These are phyloP conservation scores for Kodamaea suecica DNA, from an alignment of 1,139 yeast species.

Conservation along the genomic window DNA sequence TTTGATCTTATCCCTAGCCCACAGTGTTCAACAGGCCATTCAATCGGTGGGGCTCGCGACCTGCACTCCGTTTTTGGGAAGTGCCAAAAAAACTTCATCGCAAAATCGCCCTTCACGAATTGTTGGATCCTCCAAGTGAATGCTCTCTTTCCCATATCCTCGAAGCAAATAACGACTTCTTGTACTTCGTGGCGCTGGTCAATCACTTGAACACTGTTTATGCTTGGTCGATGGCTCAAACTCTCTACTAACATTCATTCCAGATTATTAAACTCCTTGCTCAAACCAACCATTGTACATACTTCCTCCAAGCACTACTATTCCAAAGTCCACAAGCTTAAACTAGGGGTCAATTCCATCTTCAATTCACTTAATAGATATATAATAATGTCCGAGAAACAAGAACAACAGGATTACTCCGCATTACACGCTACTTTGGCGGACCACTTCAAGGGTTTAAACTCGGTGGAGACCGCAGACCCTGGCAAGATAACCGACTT, in stretches of 20 bases:
- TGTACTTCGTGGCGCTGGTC: no score
- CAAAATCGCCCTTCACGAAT: no score
- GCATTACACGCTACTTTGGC: constrained; percentile 48
- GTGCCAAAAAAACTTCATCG: no score
- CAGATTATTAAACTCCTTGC: constrained; percentile 7
- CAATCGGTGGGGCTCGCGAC: no score
- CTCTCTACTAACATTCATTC: constrained; percentile 6
- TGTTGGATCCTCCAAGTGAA: no score
- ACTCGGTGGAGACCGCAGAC: constrained; percentile 71
- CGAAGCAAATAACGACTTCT: no score
- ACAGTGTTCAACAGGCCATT: no score
- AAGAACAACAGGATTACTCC: constrained; percentile 23
- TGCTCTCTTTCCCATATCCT: no score
- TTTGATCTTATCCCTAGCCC: no score
- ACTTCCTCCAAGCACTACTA: constrained; percentile 2
- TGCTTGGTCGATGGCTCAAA: constrained; percentile 2
- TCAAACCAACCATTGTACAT: constrained; percentile 6
- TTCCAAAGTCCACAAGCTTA: constrained; percentile 4
- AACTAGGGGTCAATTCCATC: constrained; percentile 4
- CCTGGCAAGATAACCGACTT: constrained; percentile 75
- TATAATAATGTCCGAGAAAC: constrained; percentile 2
- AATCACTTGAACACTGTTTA: no score
- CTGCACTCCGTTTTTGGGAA: no score
- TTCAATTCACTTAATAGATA: constrained; percentile 7
- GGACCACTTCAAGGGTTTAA: constrained; percentile 74